Conservation (phyloP, 139 green algal species). For the Chlamydomonas sp. region DNA sequence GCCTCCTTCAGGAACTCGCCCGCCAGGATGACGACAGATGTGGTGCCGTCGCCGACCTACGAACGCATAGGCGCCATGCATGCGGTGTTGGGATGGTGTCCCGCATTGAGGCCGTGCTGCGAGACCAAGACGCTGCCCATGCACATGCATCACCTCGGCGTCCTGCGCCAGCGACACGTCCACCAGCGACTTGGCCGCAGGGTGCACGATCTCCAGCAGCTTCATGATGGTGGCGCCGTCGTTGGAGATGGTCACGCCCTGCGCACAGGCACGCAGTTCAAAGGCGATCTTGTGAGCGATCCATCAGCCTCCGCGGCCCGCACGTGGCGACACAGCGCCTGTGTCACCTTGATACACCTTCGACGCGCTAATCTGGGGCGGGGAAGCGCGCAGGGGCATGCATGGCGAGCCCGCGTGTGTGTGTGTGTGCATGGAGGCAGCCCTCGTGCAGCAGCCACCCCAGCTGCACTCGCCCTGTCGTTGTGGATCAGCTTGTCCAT, state of each 20-base stretch:
- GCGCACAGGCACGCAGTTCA: no score
- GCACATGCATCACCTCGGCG: slow-evolving; percentile 59
- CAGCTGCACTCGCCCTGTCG: slow-evolving; percentile 54
- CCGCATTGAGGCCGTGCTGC: no score
- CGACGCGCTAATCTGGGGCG: no score
- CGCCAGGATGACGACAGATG: slow-evolving; percentile 94
- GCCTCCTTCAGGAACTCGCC: slow-evolving; percentile 89
- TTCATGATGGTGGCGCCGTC: slow-evolving; percentile 99
- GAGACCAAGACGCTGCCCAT: not conserved
- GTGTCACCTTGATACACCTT: no score
- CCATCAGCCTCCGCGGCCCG: no score
- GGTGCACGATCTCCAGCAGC: slow-evolving; percentile 96
- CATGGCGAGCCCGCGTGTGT: no score
- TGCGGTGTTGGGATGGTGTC: not conserved
- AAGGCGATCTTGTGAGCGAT: no score
- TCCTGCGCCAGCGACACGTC: slow-evolving; percentile 96
- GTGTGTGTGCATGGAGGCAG: no score
- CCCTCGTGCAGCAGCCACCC: no score
- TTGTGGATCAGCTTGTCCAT: slow-evolving; percentile 98
- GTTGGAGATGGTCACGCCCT: slow-evolving; percentile 95
- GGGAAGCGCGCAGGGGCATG: no score
- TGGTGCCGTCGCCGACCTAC: slow-evolving; percentile 96
- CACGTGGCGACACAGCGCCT: no score
- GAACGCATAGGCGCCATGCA: not conserved
- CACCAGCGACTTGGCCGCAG: slow-evolving; percentile 90